Percentiles rank a stretch among this genome's conserved stretches.
These are phyloP conservation scores for Miscanthus lutarioriparius DNA, from an alignment of 176 grass and related monocot species.

Conservation along the genomic window DNA sequence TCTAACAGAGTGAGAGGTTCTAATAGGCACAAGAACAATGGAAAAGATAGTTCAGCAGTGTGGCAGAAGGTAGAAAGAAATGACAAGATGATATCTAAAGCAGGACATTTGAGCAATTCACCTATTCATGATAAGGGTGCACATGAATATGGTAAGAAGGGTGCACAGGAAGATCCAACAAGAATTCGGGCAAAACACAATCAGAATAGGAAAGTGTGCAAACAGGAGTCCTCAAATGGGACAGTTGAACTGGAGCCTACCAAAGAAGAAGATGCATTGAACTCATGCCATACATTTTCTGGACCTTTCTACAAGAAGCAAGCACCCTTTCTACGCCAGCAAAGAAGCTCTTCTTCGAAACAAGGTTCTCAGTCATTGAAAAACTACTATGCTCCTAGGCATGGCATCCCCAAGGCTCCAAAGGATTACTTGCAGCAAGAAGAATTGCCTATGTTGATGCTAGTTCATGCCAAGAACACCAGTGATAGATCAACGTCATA, in stretches of 20 bases:
- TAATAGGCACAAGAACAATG: slow-evolving; percentile 33
- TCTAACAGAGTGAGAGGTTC: slow-evolving; percentile 31
- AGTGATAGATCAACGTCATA: slow-evolving; percentile 2
- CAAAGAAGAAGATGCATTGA: slow-evolving; percentile 32
- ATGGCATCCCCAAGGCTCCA: slow-evolving; percentile 18
- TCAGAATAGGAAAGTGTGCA: slow-evolving; percentile 33
- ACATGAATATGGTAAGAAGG: slow-evolving; percentile 25
- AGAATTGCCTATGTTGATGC: slow-evolving; percentile 28
- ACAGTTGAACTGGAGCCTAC: slow-evolving; percentile 29
- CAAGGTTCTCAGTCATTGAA: slow-evolving; percentile 28
- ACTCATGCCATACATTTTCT: slow-evolving; percentile 14
- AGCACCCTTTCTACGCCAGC: slow-evolving; percentile 16
- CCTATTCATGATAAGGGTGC: slow-evolving; percentile 29
- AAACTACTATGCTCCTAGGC: slow-evolving; percentile 41
- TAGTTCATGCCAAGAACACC: slow-evolving; percentile 10
- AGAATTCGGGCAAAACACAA: slow-evolving; percentile 23
- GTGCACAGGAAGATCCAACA: slow-evolving; percentile 25
- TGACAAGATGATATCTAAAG: slow-evolving; percentile 26
- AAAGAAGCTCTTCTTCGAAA: slow-evolving; percentile 32
- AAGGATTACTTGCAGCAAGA: slow-evolving; percentile 27
- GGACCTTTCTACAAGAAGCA: slow-evolving; percentile 30
- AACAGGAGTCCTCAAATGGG: slow-evolving; percentile 11
- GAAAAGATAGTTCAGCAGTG: slow-evolving; percentile 39
- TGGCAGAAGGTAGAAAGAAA: slow-evolving; percentile 64
- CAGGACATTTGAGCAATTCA: slow-evolving; percentile 12